These are phyloP conservation scores for Aspergillus sp. DNA, from an alignment of 2,329 filamentous ascomycete species.

Conservation along the genomic window DNA sequence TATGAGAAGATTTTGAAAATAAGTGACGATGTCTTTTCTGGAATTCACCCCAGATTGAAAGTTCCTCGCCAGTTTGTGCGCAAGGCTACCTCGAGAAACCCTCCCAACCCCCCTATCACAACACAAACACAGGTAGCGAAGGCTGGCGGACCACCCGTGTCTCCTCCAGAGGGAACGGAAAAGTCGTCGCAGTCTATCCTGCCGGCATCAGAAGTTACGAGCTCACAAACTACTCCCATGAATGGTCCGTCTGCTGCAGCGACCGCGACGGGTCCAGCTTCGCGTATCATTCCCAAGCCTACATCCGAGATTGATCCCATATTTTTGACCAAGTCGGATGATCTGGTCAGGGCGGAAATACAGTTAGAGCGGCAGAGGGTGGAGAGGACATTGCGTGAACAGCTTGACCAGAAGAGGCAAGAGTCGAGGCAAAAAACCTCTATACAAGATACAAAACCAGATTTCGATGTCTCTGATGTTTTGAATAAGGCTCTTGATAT, in stretches of 20 bases:
- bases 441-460: constrained; percentile 52
- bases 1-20: constrained; percentile 78
- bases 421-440: constrained; percentile 46
- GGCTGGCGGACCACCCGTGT: constrained; percentile 12
- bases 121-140: constrained; percentile 24
- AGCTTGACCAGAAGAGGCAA: constrained; percentile 62
- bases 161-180: constrained; percentile 15
- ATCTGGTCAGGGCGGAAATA: constrained; percentile 75
- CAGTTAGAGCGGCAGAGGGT: constrained; percentile 75
- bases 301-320: constrained; percentile 74
- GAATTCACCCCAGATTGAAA: constrained; percentile 58
- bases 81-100: constrained; percentile 31
- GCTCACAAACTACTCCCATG: constrained; percentile 11
- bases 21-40: constrained; percentile 74
- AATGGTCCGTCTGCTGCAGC: constrained; percentile 17
- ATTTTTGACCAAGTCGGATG: constrained; percentile 79
- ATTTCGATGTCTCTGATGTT: constrained; percentile 69
- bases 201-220: constrained; percentile 14
- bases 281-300: constrained; percentile 41
- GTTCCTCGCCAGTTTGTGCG: constrained; percentile 51
- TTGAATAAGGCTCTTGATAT: constrained; percentile 65
- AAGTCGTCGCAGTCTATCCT: constrained; percentile 10
- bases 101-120: constrained; percentile 26
- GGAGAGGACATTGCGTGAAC: constrained; percentile 71
- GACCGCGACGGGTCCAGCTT: constrained; percentile 20